Conservation (phyloP, 2,329 filamentous ascomycete genomes). For the Fusarium devonianum region DNA sequence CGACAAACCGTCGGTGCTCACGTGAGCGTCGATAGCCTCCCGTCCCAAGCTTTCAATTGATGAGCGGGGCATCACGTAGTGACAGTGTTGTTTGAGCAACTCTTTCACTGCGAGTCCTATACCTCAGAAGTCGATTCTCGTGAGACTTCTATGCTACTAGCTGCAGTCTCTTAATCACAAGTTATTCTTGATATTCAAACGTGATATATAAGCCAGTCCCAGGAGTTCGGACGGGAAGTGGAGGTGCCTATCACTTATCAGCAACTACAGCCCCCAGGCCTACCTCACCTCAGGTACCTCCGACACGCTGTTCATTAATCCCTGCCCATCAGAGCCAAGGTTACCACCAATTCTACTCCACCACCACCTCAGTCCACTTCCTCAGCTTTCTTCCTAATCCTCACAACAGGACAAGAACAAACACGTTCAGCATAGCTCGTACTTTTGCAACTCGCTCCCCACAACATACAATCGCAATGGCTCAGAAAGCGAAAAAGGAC, state of each 20-base stretch:
- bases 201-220: too few relatives aligned
- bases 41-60: too few relatives aligned
- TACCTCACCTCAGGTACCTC: neutral
- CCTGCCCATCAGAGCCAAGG: constrained; percentile 10
- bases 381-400: neutral
- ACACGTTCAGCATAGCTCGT: too few relatives aligned
- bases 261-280: constrained; percentile 6
- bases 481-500: constrained; percentile 70
- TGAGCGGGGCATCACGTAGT: neutral
- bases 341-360: constrained; percentile 4
- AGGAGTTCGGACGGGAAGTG: constrained; percentile 25
- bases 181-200: neutral
- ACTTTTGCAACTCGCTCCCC: too few relatives aligned
- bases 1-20: neutral
- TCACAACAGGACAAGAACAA: too few relatives aligned
- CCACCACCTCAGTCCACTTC: too few relatives aligned
- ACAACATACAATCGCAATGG: constrained; percentile 52
- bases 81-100: too few relatives aligned
- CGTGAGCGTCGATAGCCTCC: neutral
- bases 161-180: too few relatives aligned
- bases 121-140: too few relatives aligned
- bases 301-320: constrained; percentile 13
- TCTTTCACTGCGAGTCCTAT: too few relatives aligned
- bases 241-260: constrained; percentile 20
- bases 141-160: too few relatives aligned